A percentile compares a stretch with the other conserved stretches of the same genome.
These are phyloP conservation scores for Coleophoma cylindrospora DNA, from an alignment of 2,329 filamentous ascomycete species.

Conservation along the genomic window DNA sequence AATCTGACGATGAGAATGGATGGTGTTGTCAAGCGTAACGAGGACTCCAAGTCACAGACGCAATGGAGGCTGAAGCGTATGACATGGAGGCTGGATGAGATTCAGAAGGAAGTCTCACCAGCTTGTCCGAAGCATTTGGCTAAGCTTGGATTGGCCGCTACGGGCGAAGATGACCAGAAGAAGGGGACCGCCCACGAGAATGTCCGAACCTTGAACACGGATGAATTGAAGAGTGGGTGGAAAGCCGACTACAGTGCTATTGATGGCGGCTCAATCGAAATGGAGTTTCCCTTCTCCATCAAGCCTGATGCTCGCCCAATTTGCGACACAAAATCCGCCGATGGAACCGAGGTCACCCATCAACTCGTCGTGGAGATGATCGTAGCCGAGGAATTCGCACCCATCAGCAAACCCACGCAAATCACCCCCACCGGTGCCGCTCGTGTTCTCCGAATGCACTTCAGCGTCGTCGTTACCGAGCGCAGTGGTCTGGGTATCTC, in stretches of 20 bases:
- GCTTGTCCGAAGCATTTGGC: slow-evolving; percentile 73
- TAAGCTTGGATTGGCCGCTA: slow-evolving; percentile 36
- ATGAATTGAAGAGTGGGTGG: slow-evolving; percentile 83
- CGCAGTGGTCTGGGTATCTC: slow-evolving; percentile 80
- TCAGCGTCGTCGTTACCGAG: slow-evolving; percentile 77
- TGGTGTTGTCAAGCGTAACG: slow-evolving; percentile 71
- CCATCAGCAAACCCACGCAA: slow-evolving; percentile 60
- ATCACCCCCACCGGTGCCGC: slow-evolving; percentile 86
- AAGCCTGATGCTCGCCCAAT: slow-evolving; percentile 55
- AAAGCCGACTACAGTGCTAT: slow-evolving; percentile 65
- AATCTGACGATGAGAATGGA: slow-evolving; percentile 75
- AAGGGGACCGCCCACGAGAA: slow-evolving; percentile 74
- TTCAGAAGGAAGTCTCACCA: slow-evolving; percentile 70
- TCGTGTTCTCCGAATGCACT: slow-evolving; percentile 88
- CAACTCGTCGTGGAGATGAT: slow-evolving; percentile 89
- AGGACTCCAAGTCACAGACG: slow-evolving; percentile 65
- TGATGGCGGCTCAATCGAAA: slow-evolving; percentile 66
- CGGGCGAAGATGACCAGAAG: slow-evolving; percentile 23
- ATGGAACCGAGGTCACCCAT: slow-evolving; percentile 77
- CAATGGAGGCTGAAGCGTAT: slow-evolving; percentile 88
- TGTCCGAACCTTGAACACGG: slow-evolving; percentile 70
- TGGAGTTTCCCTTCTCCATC: slow-evolving; percentile 68
- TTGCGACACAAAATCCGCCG: slow-evolving; percentile 71
- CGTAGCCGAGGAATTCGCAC: slow-evolving; percentile 83
- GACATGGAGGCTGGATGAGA: slow-evolving; percentile 90